A percentile compares a stretch with the other conserved stretches of the same genome.
Conservation (phyloP, 116 monocot species). For the Cymodocea nodosa region DNA sequence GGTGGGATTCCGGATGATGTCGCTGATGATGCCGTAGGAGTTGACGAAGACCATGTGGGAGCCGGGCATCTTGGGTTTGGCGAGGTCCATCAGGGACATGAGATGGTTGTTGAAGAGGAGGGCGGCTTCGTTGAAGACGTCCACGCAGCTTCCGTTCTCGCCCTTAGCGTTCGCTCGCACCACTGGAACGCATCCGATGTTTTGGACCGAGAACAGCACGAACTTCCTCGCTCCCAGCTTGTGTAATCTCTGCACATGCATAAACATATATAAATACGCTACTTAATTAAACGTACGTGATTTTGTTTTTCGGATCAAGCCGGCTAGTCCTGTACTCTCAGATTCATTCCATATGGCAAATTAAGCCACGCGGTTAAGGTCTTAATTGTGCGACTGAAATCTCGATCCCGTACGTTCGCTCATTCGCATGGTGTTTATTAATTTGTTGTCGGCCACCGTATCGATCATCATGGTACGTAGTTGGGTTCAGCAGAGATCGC, state of each 20-base stretch:
- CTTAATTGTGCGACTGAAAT: too few species aligned
- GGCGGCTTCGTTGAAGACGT: conserved; percentile 34
- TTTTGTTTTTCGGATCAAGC: too few species aligned
- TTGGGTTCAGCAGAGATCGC: too few species aligned
- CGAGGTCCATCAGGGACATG: conserved; percentile 7
- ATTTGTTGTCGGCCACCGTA: too few species aligned
- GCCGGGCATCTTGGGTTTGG: conserved; percentile 18
- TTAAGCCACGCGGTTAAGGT: too few species aligned
- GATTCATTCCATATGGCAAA: too few species aligned
- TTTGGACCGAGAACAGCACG: conserved; percentile 40
- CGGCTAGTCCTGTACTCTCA: too few species aligned
- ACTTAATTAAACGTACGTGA: too few species aligned
- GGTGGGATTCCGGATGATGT: conserved; percentile 28
- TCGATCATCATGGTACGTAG: too few species aligned
- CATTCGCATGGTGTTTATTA: too few species aligned
- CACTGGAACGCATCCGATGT: conserved; percentile 45
- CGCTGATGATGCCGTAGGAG: conserved; percentile 43
- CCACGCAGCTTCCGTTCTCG: conserved; percentile 33
- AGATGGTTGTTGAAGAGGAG: conserved; percentile 41
- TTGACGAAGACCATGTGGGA: conserved; percentile 32
- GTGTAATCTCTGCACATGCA: conserved; percentile 29
- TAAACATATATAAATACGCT: too few species aligned
- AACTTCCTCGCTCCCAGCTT: conserved; percentile 48
- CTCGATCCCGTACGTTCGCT: too few species aligned
- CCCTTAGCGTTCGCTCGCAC: conserved; percentile 12